phyloP scores from a whole-genome alignment of 2,329 filamentous ascomycete species.

The Sporothrix humicola region DNA sequence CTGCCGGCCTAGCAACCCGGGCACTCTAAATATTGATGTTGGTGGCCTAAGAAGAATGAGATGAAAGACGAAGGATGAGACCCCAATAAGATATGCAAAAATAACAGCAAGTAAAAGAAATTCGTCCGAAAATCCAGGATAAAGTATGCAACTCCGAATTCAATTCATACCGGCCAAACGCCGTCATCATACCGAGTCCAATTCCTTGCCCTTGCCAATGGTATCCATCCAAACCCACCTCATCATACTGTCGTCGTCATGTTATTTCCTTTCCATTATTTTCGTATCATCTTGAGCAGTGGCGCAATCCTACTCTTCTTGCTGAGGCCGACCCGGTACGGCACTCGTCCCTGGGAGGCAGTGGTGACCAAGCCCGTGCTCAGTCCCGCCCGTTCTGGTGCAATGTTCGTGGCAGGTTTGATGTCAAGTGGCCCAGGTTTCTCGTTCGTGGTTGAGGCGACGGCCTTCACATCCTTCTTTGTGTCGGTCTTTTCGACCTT shows the following conservation, averaged over 20 bases:
- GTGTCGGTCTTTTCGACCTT: slow-evolving; percentile 33
- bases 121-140: background rate
- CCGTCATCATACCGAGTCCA: background rate
- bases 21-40: too few species aligned
- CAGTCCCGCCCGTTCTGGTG: background rate
- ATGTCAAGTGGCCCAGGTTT: background rate
- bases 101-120: background rate
- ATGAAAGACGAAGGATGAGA: background rate
- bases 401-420: background rate
- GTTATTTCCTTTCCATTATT: slow-evolving; percentile 38
- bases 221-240: too few species aligned
- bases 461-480: background rate
- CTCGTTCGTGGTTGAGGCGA: background rate
- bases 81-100: background rate
- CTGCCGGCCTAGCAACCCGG: too few species aligned
- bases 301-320: slow-evolving; percentile 58
- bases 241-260: too few species aligned
- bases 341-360: slow-evolving; percentile 46
- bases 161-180: background rate
- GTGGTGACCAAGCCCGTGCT: slow-evolving; percentile 27
- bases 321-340: slow-evolving; percentile 59
- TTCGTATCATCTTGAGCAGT: slow-evolving; percentile 56
- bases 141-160: background rate
- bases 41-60: background rate
- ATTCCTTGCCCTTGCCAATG: background rate